These are phyloP conservation scores for Colletotrichum lentis DNA, from an alignment of 2,329 filamentous ascomycete genomes.

Conservation along the genomic window DNA sequence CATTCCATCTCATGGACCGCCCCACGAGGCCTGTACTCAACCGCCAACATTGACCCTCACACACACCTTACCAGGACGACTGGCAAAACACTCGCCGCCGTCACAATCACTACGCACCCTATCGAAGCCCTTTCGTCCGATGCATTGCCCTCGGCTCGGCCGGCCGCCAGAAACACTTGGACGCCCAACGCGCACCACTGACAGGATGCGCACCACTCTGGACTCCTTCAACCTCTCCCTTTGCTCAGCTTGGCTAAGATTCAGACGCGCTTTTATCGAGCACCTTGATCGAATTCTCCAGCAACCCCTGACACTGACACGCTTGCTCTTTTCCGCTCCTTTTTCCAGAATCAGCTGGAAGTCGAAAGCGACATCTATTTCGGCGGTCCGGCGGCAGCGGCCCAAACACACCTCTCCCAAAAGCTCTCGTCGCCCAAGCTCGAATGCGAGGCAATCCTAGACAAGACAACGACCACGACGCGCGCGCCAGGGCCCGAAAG, in stretches of 20 bases:
- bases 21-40: slow-evolving; percentile 2
- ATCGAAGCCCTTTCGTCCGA: slow-evolving; percentile 24
- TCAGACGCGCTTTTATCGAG: slow-evolving; percentile 2
- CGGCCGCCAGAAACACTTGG: not conserved
- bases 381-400: slow-evolving; percentile 23
- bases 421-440: not conserved
- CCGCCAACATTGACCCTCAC: slow-evolving; percentile 3
- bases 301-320: slow-evolving; percentile 7
- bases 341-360: slow-evolving; percentile 35
- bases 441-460: not conserved
- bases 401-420: slow-evolving; percentile 1
- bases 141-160: slow-evolving; percentile 1
- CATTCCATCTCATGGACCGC: slow-evolving; percentile 1
- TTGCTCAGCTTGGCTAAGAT: slow-evolving; percentile 8
- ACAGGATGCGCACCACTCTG: slow-evolving; percentile 6
- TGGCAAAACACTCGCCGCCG: slow-evolving; percentile 19
- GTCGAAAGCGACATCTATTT: slow-evolving; percentile 13
- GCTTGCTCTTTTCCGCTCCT: not conserved
- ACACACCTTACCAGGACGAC: not conserved
- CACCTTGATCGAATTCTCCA: slow-evolving; percentile 7
- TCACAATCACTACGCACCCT: slow-evolving; percentile 5
- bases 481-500: not conserved
- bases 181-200: slow-evolving; percentile 18
- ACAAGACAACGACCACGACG: slow-evolving; percentile 3
- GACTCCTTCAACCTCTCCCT: not conserved